Conservation (phyloP, 73 alveolate species). For the Loxodes magnus region DNA sequence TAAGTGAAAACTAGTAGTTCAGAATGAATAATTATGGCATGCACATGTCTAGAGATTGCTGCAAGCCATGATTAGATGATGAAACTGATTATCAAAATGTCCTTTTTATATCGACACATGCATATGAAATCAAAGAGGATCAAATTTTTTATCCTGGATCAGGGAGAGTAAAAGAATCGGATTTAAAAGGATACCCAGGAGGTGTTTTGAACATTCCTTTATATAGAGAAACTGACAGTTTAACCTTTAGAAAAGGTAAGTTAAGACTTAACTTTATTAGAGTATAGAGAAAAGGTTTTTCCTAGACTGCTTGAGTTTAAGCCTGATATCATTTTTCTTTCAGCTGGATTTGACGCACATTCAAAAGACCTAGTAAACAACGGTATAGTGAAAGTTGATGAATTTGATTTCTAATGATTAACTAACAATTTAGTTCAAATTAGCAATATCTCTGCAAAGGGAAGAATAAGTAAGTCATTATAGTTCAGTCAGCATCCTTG, state of each 20-base stretch:
- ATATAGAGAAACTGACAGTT: slow-evolving; percentile 17
- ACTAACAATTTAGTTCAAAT: slow-evolving; percentile 74
- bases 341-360: slow-evolving; percentile 98
- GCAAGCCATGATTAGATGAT: slow-evolving; percentile 66
- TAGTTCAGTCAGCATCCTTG: slow-evolving; percentile 84
- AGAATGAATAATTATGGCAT: too few relatives aligned
- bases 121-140: slow-evolving; percentile 16
- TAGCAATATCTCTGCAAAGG: slow-evolving; percentile 77
- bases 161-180: slow-evolving; percentile 31
- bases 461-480: too few relatives aligned
- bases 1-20: slow-evolving; percentile 52
- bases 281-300: slow-evolving; percentile 48
- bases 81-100: slow-evolving; percentile 70
- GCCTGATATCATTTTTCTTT: slow-evolving; percentile 89
- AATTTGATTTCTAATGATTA: slow-evolving; percentile 82
- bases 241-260: slow-evolving; percentile 37
- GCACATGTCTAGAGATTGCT: slow-evolving; percentile 14
- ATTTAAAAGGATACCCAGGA: slow-evolving; percentile 72
- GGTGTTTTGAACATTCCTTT: slow-evolving; percentile 80
- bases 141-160: slow-evolving; percentile 51
- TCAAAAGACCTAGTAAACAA: slow-evolving; percentile 66
- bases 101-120: slow-evolving; percentile 18
- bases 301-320: slow-evolving; percentile 80
- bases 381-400: slow-evolving; percentile 43
- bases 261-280: slow-evolving; percentile 28